These are phyloP conservation scores for Dactylellina cionopaga DNA, from an alignment of 2,329 filamentous ascomycete genomes.

Conservation along the genomic window DNA sequence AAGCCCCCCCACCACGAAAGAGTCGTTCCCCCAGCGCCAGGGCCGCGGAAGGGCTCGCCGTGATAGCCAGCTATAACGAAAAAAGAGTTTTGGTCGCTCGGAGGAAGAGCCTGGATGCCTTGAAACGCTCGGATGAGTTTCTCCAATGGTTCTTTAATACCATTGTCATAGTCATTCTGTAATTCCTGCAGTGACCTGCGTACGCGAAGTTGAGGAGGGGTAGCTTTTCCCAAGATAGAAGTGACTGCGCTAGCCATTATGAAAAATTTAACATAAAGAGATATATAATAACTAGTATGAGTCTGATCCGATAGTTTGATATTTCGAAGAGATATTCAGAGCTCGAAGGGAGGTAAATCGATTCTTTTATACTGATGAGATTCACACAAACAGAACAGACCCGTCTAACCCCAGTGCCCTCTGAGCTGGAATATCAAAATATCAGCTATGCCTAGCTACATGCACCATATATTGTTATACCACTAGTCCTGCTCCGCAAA, in stretches of 20 bases:
- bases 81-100: slow-evolving; percentile 55
- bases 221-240: neutral
- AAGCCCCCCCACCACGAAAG: slow-evolving; percentile 58
- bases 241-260: neutral
- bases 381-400: too few species aligned
- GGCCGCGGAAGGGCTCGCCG: slow-evolving; percentile 57
- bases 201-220: neutral
- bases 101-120: slow-evolving; percentile 34
- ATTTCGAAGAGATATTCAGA: too few species aligned
- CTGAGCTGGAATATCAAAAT: too few species aligned
- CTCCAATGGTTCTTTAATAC: slow-evolving; percentile 8
- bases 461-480: too few species aligned
- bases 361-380: too few species aligned
- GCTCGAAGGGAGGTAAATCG: too few species aligned
- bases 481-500: too few species aligned
- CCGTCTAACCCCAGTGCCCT: too few species aligned
- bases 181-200: slow-evolving; percentile 1
- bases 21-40: slow-evolving; percentile 45
- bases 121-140: slow-evolving; percentile 23
- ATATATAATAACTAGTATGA: neutral
- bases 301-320: neutral
- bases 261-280: neutral
- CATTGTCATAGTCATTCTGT: slow-evolving; percentile 6
- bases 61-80: slow-evolving; percentile 58
- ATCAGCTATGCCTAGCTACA: too few species aligned